phyloP scores from a whole-genome alignment of 2,329 filamentous ascomycete species.

The Exophiala dermatitidis region DNA sequence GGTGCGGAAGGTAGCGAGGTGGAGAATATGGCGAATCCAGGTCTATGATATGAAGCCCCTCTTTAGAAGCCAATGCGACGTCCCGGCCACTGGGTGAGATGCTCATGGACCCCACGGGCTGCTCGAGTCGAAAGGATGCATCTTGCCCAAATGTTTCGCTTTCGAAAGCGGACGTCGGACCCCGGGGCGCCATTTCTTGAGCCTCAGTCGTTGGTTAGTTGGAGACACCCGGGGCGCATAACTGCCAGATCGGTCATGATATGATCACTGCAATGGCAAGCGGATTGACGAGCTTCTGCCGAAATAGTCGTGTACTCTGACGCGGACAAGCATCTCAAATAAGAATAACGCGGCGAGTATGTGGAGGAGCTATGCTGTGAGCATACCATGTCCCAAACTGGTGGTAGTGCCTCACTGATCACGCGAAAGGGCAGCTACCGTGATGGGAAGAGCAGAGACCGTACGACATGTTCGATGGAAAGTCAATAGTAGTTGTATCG shows the following conservation, averaged over 20 bases:
- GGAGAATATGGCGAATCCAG: conserved; percentile 82
- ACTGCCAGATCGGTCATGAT: background rate
- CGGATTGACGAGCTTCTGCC: background rate
- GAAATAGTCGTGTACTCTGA: background rate
- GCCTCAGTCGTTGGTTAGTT: background rate
- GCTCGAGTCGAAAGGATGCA: conserved; percentile 74
- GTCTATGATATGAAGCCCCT: conserved; percentile 85
- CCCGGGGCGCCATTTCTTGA: conserved; percentile 32
- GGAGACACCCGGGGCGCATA: background rate
- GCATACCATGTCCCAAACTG: too few species aligned
- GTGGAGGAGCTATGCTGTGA: too few species aligned
- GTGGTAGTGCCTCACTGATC: too few species aligned
- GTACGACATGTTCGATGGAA: too few species aligned
- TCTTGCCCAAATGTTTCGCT: conserved; percentile 83
- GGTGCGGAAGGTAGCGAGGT: conserved; percentile 76
- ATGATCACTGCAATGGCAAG: background rate
- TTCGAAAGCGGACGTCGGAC: conserved; percentile 58
- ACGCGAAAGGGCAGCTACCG: too few species aligned
- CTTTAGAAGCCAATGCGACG: conserved; percentile 79
- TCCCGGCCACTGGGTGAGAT: conserved; percentile 89
- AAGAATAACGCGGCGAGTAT: too few species aligned
- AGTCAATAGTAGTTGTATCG: too few species aligned
- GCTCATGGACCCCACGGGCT: conserved; percentile 75
- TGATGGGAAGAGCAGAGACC: too few species aligned
- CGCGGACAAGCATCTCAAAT: too few species aligned